A percentile compares a stretch with the other conserved stretches of the same genome.
phyloP scores from a whole-genome alignment of 257 asterid genomes.

The Penstemon newberryi region DNA sequence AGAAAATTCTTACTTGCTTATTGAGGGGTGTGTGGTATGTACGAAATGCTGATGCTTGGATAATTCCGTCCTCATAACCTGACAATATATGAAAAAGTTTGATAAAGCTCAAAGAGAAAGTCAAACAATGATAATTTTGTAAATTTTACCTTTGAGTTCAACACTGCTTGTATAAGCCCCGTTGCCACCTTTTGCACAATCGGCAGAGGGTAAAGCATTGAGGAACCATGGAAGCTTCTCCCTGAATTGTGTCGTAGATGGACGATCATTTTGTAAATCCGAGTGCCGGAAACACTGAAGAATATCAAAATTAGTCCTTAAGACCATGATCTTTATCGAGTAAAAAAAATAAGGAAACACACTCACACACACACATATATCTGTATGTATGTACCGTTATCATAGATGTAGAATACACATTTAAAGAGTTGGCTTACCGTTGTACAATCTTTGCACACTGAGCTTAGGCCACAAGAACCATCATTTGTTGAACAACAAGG shows the following conservation, averaged over 20 bases:
- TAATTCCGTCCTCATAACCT: slow-evolving; percentile 78
- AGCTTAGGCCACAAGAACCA: slow-evolving; percentile 68
- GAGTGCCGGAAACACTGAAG: slow-evolving; percentile 92
- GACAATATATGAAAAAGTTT: slow-evolving; percentile 29
- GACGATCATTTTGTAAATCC: slow-evolving; percentile 82
- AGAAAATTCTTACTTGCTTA: slow-evolving; percentile 58
- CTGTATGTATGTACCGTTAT: too few species aligned
- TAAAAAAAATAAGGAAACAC: too few species aligned
- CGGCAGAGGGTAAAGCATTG: slow-evolving; percentile 88
- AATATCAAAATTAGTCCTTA: slow-evolving; percentile 33
- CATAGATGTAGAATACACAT: not conserved
- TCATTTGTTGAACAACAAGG: slow-evolving; percentile 77
- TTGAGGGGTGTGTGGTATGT: slow-evolving; percentile 95
- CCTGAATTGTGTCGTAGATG: slow-evolving; percentile 73
- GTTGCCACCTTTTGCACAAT: slow-evolving; percentile 96
- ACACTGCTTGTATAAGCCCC: slow-evolving; percentile 90
- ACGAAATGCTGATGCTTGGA: slow-evolving; percentile 89
- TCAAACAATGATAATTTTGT: slow-evolving; percentile 7
- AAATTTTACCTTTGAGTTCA: slow-evolving; percentile 67
- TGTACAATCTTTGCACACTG: slow-evolving; percentile 84
- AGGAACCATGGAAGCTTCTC: slow-evolving; percentile 98
- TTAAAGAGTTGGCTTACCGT: slow-evolving; percentile 56
- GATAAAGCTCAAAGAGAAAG: slow-evolving; percentile 22
- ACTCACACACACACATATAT: too few species aligned
- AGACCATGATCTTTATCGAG: too few species aligned